Base-by-base conservation (phyloP, 257 asterid species). In the Pogostemon cablin region DNA sequence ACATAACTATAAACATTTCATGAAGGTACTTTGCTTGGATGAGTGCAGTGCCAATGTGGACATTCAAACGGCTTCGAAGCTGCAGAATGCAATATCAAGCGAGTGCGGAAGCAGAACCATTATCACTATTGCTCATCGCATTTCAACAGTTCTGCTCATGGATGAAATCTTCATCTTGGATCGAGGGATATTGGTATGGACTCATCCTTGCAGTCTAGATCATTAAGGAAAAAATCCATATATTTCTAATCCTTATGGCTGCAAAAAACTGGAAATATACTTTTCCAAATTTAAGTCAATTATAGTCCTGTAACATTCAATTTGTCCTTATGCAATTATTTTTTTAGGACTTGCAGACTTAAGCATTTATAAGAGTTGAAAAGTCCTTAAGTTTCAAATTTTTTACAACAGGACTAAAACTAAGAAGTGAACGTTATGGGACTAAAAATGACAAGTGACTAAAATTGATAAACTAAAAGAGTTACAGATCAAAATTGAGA, bases 21-120 rank as follows among this genome's bases (percentile, higher is more conserved):
- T 41, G 65, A 81, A 89, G 98, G 86, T 92, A n/a, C 88, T 93
- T 4, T 90, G 95, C 78, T 81, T 93, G 82, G 98, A 93, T 10
- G 98, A 93, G 67, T 93, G 98, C 80, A 93, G 96, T 0, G 97
- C 97, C 6, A 90, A 83, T 58, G 83, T 93, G 65, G 97, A 93
- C 47, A 83, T 87, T 56, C 97, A 83, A 79, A 93, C 98, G 57
- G 88, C 96, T 72, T 78, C 91, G 9, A 93, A 77, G 79, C 95
- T 93, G 63, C 96, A 88, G 85, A 82, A 77, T 47, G 87, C 88
- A 5, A 83, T 93, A 59, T 72, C 81, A 25, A 81, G 79, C 17
- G 96, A 87, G 73, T 82, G 95, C 75, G 77, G 62, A 57, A 80
- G 82, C 78, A 74, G 78, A 20, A 90, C 97, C 4, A 79, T 85